Conservation (phyloP, 768 basidiomycete species). For the Termitomyces sp. region DNA sequence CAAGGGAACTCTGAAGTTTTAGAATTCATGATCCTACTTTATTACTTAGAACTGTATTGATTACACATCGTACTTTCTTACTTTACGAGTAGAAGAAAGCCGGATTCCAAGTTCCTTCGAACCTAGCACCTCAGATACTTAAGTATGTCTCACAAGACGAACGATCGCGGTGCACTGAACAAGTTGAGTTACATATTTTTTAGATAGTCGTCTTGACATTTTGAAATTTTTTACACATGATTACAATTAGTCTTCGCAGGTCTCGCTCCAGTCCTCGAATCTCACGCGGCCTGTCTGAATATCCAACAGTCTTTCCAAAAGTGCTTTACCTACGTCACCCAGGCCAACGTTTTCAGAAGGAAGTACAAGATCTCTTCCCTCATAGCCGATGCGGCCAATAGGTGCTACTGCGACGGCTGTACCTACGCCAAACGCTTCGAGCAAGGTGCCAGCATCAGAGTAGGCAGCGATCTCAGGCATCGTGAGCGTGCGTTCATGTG, state of each 20-base stretch:
- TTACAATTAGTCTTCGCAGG: constrained; percentile 7
- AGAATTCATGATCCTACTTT: no score
- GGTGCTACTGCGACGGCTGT: constrained; percentile 71
- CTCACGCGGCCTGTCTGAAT: constrained; percentile 68
- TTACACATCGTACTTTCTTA: no score
- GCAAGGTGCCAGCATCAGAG: constrained; percentile 48
- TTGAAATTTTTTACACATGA: no score
- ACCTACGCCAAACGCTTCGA: constrained; percentile 78
- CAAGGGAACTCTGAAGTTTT: no score
- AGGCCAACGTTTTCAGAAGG: constrained; percentile 44
- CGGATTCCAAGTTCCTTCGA: no score
- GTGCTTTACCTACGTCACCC: constrained; percentile 56
- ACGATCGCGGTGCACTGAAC: no score
- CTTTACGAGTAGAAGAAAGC: no score
- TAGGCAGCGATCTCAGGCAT: constrained; percentile 49
- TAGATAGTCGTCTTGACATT: no score
- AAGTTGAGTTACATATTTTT: no score
- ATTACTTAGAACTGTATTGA: no score
- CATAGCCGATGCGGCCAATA: constrained; percentile 55
- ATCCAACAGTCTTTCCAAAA: constrained; percentile 61
- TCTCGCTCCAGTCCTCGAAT: constrained; percentile 65
- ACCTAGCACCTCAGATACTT: no score
- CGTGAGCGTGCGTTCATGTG: constrained; percentile 59
- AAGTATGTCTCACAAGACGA: no score
- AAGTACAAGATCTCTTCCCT: constrained; percentile 41